Evolutionary conservation across 345 rosid genomes (phyloP), one percentile per base, ranked within the genome.

Genomic region (Trapa bicornis): DNA sequence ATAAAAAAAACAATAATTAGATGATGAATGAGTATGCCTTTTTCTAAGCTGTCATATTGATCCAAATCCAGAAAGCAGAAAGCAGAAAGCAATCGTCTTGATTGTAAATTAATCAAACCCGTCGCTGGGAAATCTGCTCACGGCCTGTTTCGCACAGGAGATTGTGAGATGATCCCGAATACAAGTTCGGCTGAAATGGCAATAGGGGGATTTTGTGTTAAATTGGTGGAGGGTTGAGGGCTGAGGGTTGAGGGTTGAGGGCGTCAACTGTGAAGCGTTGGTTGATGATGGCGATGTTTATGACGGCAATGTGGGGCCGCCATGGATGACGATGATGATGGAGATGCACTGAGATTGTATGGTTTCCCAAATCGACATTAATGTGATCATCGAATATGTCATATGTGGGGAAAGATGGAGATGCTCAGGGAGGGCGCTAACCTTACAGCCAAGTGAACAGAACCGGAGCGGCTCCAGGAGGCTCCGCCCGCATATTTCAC

Each of bases 391-490:
- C 33, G 33, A 15, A 10, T 8, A 29, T 50, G 56, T 36, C 64
- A 60, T 32, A 13, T 72, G 69, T 29, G 67, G 53, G 42, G 29
- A 22, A 22, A 22, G 29, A 22, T 65, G 75, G 50, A 56, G 47
- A 15, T 11, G 61, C 47, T 43, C 8, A 33, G 43, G 13, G 15
- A 39, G 32, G 37, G 37, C 33, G 66, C 73, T 78, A 5, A 84
- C 97, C 97, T 91, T 91, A 66, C 97, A 91, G 53, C 98, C 98
- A 85, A 92, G 78, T 52, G 98, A 92, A 70, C 98, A 92, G 78
- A 92, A 92, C 58, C 95, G 91, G 74, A 87, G 85, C 2, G 91
- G 82, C 74, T 92, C 96, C 68, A 86, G 74, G 66, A 92, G 90
- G 66, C 88, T 89, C 78, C 98, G 82, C 38, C 87, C 78, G 75